These are phyloP conservation scores for Arachnomyces sp. DNA, from an alignment of 2,329 filamentous ascomycete genomes.

Conservation along the genomic window DNA sequence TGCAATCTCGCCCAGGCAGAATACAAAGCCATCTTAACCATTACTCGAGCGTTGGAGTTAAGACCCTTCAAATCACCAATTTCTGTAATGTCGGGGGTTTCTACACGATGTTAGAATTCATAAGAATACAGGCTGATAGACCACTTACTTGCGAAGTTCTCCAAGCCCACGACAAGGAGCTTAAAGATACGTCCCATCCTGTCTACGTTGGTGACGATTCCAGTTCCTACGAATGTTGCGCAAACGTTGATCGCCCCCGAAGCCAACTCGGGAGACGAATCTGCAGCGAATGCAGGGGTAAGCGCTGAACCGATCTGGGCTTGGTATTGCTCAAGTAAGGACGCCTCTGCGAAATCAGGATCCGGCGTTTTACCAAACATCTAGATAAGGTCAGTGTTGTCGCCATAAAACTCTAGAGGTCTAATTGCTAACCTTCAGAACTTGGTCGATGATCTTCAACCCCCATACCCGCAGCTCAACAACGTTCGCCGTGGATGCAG, in stretches of 20 bases:
- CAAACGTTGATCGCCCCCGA: conserved; percentile 96
- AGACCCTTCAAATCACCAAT: conserved; percentile 90
- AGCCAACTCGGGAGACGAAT: conserved; percentile 91
- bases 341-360: conserved; percentile 95
- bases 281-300: conserved; percentile 88
- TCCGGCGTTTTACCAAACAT: conserved; percentile 94
- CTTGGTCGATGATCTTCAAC: conserved; percentile 83
- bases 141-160: conserved; percentile 70
- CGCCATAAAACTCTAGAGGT: conserved; percentile 1
- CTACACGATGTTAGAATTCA: conserved; percentile 23
- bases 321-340: conserved; percentile 94
- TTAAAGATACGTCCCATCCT: conserved; percentile 98
- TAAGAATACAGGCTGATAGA: neutral
- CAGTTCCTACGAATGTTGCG: conserved; percentile 93
- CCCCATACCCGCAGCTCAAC: conserved; percentile 84
- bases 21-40: conserved; percentile 97
- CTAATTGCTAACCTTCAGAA: conserved; percentile 55
- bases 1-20: conserved; percentile 96
- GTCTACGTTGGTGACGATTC: conserved; percentile 94
- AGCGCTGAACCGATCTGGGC: conserved; percentile 95
- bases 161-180: conserved; percentile 78
- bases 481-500: conserved; percentile 88
- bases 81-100: conserved; percentile 66
- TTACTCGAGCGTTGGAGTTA: conserved; percentile 91
- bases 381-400: conserved; percentile 20